Evolutionary conservation across 805 yeast species (phyloP).

Genomic region (Wickerhamiella qilinensis): DNA sequence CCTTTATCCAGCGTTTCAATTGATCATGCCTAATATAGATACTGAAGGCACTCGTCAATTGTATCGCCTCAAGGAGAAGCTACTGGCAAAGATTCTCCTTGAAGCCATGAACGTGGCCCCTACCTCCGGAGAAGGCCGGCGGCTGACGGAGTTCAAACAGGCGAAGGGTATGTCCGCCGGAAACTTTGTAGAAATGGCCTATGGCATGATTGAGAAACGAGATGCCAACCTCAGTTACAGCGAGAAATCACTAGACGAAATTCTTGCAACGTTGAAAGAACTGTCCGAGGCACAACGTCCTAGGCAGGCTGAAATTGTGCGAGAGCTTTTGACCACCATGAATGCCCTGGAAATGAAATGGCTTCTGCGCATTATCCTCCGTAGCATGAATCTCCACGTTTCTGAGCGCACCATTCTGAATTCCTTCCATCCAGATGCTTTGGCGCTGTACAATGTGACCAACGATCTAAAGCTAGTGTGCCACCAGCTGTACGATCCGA

Average conservation of each 20-base stretch:
- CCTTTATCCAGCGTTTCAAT: conserved; percentile 48
- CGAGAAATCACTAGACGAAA: conserved; percentile 30
- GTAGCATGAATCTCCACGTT: conserved; percentile 30
- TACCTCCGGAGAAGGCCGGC: conserved; percentile 42
- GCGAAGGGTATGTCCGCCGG: conserved; percentile 28
- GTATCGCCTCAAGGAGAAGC: conserved; percentile 48
- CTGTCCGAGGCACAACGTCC: conserved; percentile 24
- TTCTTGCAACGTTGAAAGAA: conserved; percentile 32
- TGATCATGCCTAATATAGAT: conserved; percentile 49
- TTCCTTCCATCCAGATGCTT: conserved; percentile 70
- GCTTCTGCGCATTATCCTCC: conserved; percentile 50
- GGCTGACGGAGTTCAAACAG: conserved; percentile 32
- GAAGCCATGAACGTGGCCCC: conserved; percentile 40
- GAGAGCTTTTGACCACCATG: conserved; percentile 36
- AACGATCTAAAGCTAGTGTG: conserved; percentile 47
- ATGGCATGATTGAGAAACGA: conserved; percentile 34
- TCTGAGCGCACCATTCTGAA: conserved; percentile 42
- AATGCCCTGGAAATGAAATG: conserved; percentile 48
- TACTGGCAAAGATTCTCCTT: conserved; percentile 35
- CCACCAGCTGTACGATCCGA: conserved; percentile 37
- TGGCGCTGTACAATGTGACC: conserved; percentile 45
- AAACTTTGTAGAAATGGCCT: conserved; percentile 32
- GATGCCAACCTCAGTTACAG: conserved; percentile 27
- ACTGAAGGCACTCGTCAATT: conserved; percentile 26
- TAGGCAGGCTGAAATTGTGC: conserved; percentile 30